These are phyloP conservation scores for Yarrowia galli DNA, from an alignment of 1,139 yeast genomes.

Conservation along the genomic window DNA sequence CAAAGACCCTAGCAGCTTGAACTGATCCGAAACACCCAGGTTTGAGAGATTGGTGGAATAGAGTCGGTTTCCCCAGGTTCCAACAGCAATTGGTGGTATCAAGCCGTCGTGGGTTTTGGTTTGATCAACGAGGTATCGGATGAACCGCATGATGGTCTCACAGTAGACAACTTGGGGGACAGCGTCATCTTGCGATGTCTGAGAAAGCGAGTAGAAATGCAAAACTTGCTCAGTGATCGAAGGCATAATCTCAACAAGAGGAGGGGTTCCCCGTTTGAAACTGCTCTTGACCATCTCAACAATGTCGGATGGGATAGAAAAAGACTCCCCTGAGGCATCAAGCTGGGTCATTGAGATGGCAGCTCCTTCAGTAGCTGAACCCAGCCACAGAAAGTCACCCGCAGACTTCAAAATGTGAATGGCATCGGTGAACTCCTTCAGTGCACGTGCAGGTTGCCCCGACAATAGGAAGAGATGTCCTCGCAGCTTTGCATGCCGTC, in stretches of 20 bases:
- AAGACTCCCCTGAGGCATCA: slow-evolving; percentile 42
- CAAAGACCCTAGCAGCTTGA: slow-evolving; percentile 66
- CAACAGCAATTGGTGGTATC: slow-evolving; percentile 44
- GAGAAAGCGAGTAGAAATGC: slow-evolving; percentile 65
- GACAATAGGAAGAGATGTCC: slow-evolving; percentile 66
- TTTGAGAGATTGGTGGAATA: slow-evolving; percentile 63
- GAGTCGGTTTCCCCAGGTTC: slow-evolving; percentile 51
- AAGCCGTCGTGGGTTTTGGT: slow-evolving; percentile 28
- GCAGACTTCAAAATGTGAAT: slow-evolving; percentile 63
- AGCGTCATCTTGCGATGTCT: slow-evolving; percentile 69
- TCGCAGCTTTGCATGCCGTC: slow-evolving; percentile 32
- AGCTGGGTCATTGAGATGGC: slow-evolving; percentile 54
- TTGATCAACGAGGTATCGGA: slow-evolving; percentile 46
- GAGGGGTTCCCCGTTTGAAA: slow-evolving; percentile 25
- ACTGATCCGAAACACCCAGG: slow-evolving; percentile 48
- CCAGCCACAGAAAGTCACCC: slow-evolving; percentile 87
- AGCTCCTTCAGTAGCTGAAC: slow-evolving; percentile 81
- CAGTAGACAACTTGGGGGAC: slow-evolving; percentile 85
- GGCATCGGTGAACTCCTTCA: slow-evolving; percentile 76
- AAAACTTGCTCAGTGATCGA: slow-evolving; percentile 60
- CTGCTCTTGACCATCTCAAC: slow-evolving; percentile 14
- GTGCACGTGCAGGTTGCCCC: slow-evolving; percentile 77
- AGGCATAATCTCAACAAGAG: slow-evolving; percentile 60
- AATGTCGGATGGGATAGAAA: slow-evolving; percentile 42
- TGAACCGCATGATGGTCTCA: slow-evolving; percentile 69